phyloP scores from a whole-genome alignment of 805 yeast species.

The Sugiyamaella floridensis region DNA sequence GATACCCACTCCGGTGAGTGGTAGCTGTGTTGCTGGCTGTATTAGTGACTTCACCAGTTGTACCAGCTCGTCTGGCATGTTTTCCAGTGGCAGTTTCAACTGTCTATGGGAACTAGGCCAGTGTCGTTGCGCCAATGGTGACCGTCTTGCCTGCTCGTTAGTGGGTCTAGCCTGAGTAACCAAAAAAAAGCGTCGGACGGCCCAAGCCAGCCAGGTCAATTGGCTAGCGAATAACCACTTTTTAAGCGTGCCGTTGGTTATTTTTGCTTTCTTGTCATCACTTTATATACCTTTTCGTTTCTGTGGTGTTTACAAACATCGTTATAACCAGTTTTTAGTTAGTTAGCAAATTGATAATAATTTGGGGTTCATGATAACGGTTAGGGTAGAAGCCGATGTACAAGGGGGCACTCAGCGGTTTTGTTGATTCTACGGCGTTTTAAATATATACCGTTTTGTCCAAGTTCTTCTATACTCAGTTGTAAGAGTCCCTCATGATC shows the following conservation, averaged over 20 bases:
- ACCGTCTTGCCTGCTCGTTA: conserved; percentile 19
- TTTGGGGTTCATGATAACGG: neutral
- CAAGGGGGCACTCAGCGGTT: too few species aligned
- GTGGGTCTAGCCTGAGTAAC: conserved; percentile 1
- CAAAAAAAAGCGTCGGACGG: neutral
- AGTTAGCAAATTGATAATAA: neutral
- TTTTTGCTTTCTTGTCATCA: neutral
- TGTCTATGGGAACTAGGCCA: conserved; percentile 21
- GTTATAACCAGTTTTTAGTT: neutral
- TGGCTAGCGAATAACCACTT: neutral
- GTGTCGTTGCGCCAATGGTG: conserved; percentile 25
- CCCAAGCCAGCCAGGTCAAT: neutral
- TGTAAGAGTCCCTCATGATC: too few species aligned
- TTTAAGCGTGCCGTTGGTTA: too few species aligned
- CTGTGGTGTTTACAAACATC: neutral
- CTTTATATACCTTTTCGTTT: neutral
- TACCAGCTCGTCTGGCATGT: neutral
- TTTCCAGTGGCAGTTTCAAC: conserved; percentile 7
- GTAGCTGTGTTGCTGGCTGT: conserved; percentile 23
- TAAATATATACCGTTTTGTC: too few species aligned
- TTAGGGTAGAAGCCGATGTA: neutral
- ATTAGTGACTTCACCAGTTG: conserved; percentile 16
- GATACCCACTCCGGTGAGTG: conserved; percentile 14
- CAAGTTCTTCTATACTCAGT: too few species aligned
- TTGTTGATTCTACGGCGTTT: too few species aligned